Evolutionary conservation across 768 basidiomycete genomes (phyloP).

Genomic region (Termitomyces bulborhizus): DNA sequence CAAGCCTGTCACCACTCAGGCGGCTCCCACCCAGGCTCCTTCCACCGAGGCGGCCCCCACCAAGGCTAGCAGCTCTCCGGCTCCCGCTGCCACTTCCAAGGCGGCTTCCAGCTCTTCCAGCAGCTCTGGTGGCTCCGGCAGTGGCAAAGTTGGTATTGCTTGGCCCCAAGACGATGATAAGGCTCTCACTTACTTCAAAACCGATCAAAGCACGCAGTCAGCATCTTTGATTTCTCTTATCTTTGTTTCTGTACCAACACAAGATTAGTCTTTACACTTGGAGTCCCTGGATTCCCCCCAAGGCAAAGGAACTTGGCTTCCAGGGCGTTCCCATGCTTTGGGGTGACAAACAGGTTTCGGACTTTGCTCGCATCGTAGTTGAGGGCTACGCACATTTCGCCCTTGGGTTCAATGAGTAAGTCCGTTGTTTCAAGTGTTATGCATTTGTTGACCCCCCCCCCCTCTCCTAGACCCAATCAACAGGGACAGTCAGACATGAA

Average conservation of each 20-base stretch:
- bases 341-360: conserved; percentile 45
- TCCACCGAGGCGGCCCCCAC: conserved; percentile 4
- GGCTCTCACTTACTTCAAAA: conserved; percentile 46
- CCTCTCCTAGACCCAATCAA: conserved; percentile 57
- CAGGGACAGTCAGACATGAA: conserved; percentile 53
- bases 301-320: conserved; percentile 38
- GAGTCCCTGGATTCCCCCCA: conserved; percentile 45
- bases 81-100: conserved; percentile 11
- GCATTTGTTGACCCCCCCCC: background rate
- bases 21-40: conserved; percentile 3
- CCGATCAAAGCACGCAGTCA: conserved; percentile 36
- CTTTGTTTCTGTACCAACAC: background rate
- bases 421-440: background rate
- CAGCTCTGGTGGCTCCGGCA: conserved; percentile 11
- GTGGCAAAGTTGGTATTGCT: conserved; percentile 54
- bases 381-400: conserved; percentile 44
- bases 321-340: conserved; percentile 64
- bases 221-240: conserved; percentile 4
- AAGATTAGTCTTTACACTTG: conserved; percentile 55
- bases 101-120: background rate
- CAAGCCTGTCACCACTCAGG: conserved; percentile 5
- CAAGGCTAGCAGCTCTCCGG: conserved; percentile 5
- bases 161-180: conserved; percentile 57
- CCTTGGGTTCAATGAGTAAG: conserved; percentile 74
- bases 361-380: conserved; percentile 42